phyloP scores from a whole-genome alignment of 1,139 yeast species.

The Nadsonia starkeyi-henricii region DNA sequence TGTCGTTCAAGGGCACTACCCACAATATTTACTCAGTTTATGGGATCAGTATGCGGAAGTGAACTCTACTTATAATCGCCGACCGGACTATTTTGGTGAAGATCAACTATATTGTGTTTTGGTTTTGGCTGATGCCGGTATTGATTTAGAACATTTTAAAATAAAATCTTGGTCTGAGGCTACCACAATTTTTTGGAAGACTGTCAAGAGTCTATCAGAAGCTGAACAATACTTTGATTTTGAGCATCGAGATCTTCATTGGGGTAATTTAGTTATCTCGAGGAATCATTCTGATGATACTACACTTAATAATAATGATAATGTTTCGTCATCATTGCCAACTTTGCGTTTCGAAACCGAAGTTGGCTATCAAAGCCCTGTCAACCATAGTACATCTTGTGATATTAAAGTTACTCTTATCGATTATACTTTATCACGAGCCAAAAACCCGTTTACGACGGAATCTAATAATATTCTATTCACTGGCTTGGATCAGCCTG shows the following conservation, averaged over 20 bases:
- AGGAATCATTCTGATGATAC: conserved; percentile 1
- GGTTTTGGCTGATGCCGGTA: conserved; percentile 35
- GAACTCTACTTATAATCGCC: conserved; percentile 22
- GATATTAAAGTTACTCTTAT: conserved; percentile 32
- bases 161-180: conserved; percentile 40
- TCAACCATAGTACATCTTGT: too few relatives aligned
- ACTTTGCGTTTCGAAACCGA: conserved; percentile 3
- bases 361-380: conserved; percentile 6
- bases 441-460: conserved; percentile 9
- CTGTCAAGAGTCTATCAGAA: conserved; percentile 32
- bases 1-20: conserved; percentile 35
- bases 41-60: conserved; percentile 31
- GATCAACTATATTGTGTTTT: conserved; percentile 33
- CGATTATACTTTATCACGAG: conserved; percentile 43
- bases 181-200: conserved; percentile 36
- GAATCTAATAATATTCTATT: conserved; percentile 15
- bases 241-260: conserved; percentile 55
- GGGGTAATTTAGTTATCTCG: conserved; percentile 39
- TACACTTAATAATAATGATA: conserved; percentile 6
- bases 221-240: conserved; percentile 40
- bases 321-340: neutral
- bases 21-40: conserved; percentile 25
- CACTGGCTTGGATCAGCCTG: conserved; percentile 33
- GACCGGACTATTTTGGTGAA: conserved; percentile 26
- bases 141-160: conserved; percentile 31